Percentiles rank a stretch among this genome's conserved stretches.
Conservation (phyloP, 495 filamentous ascomycete species). For the Tuber brumale region DNA sequence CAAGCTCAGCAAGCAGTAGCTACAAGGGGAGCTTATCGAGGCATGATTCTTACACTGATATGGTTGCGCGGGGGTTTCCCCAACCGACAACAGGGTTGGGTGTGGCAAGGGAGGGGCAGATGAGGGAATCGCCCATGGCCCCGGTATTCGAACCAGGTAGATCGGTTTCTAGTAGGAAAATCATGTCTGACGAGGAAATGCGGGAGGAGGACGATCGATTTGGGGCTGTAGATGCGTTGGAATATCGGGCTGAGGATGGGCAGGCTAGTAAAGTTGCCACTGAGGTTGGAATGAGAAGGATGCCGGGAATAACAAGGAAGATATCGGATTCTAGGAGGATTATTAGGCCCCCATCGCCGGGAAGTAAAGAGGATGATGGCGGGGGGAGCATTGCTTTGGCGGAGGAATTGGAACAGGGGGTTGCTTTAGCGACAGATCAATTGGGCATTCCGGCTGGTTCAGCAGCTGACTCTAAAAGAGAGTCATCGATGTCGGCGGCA, state of each 20-base stretch:
- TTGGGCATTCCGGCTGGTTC: conserved; percentile 28
- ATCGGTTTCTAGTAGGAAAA: conserved; percentile 37
- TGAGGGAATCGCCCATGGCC: conserved; percentile 36
- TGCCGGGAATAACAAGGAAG: conserved; percentile 37
- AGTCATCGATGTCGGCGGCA: conserved; percentile 35
- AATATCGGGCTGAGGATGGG: conserved; percentile 25
- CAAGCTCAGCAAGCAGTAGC: conserved; percentile 33
- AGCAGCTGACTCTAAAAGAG: conserved; percentile 22
- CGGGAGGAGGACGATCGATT: conserved; percentile 35
- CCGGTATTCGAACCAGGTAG: conserved; percentile 26
- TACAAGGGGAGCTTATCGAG: conserved; percentile 31
- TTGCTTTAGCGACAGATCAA: conserved; percentile 28
- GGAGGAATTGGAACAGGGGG: conserved; percentile 34
- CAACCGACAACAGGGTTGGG: conserved; percentile 33
- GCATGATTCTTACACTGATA: conserved; percentile 38
- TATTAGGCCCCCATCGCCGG: conserved; percentile 26
- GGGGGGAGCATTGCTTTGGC: conserved; percentile 25
- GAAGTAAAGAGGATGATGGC: conserved; percentile 26
- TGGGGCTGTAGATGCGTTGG: conserved; percentile 29
- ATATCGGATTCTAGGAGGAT: conserved; percentile 41
- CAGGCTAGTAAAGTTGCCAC: conserved; percentile 36
- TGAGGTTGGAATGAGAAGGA: conserved; percentile 39
- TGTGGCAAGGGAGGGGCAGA: conserved; percentile 31
- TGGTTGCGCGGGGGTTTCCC: conserved; percentile 36
- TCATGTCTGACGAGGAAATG: conserved; percentile 36